Evolutionary conservation across 148 eudicot species (phyloP).

Genomic region (Linanthus parryae): DNA sequence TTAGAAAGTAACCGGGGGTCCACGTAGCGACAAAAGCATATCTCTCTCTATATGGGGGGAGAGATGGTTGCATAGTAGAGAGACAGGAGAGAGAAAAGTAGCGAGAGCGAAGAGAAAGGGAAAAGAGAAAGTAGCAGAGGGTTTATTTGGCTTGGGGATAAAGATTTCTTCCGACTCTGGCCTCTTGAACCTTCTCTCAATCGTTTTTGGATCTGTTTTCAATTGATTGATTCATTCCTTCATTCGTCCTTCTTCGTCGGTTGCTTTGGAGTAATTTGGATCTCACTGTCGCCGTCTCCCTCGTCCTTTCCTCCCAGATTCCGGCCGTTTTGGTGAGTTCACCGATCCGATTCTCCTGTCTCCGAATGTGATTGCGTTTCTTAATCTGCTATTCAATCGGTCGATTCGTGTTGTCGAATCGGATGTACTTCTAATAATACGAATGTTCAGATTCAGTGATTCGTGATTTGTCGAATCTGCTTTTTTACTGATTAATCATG

Average conservation of each 20-base stretch:
- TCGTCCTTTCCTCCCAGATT: background rate
- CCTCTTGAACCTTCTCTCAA: constrained; percentile 5
- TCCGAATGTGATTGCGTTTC: background rate
- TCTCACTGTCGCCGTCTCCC: background rate
- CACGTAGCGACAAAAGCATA: background rate
- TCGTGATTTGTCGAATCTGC: too few relatives aligned
- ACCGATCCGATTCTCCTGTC: background rate
- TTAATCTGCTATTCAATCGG: background rate
- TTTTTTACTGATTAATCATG: too few relatives aligned
- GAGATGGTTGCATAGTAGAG: background rate
- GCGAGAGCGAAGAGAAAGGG: background rate
- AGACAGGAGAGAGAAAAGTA: background rate
- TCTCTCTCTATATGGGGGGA: background rate
- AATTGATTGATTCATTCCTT: background rate
- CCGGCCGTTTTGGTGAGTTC: background rate
- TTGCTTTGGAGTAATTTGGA: background rate
- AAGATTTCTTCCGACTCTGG: background rate
- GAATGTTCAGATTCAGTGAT: too few relatives aligned
- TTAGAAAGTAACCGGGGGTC: background rate
- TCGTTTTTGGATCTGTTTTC: background rate
- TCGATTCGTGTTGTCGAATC: background rate
- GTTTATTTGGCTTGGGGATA: constrained; percentile 2
- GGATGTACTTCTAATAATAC: background rate
- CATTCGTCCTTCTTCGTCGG: background rate
- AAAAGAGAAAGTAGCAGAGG: background rate